Conservation (phyloP, 2,329 filamentous ascomycete species). For the Stemphylium lycopersici region DNA sequence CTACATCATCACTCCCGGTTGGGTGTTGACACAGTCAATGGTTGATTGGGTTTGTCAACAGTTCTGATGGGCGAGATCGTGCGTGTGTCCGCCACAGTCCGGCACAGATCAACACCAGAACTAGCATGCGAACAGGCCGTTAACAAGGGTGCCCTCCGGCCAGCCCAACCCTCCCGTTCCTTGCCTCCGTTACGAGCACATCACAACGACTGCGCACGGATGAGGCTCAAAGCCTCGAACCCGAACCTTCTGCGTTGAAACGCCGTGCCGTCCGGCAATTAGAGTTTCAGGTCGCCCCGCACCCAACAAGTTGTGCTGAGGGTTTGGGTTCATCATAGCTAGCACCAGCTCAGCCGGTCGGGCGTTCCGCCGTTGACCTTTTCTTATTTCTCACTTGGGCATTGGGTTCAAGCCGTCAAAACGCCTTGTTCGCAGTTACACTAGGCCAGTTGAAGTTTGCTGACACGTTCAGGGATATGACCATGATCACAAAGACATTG, state of each 20-base stretch:
- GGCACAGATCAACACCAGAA: conserved; percentile 5
- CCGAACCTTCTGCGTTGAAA: conserved; percentile 12
- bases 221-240: conserved; percentile 1
- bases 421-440: background rate
- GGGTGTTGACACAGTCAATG: background rate
- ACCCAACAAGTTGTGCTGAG: conserved; percentile 7
- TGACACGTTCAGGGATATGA: conserved; percentile 68
- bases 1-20: background rate
- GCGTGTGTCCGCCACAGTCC: background rate
- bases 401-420: background rate
- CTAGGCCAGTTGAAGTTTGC: conserved; percentile 15
- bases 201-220: background rate
- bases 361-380: background rate
- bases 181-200: background rate
- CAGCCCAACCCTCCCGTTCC: background rate
- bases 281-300: conserved; percentile 11
- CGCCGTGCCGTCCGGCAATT: conserved; percentile 6
- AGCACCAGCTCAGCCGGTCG: conserved; percentile 1
- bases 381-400: background rate
- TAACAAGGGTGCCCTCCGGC: background rate
- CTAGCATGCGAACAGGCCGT: background rate
- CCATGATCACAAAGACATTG: conserved; percentile 77
- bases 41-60: background rate
- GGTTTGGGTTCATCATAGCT: background rate
- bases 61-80: background rate